phyloP scores from a whole-genome alignment of 1,139 yeast genomes.

The Meyerozyma guilliermondii region DNA sequence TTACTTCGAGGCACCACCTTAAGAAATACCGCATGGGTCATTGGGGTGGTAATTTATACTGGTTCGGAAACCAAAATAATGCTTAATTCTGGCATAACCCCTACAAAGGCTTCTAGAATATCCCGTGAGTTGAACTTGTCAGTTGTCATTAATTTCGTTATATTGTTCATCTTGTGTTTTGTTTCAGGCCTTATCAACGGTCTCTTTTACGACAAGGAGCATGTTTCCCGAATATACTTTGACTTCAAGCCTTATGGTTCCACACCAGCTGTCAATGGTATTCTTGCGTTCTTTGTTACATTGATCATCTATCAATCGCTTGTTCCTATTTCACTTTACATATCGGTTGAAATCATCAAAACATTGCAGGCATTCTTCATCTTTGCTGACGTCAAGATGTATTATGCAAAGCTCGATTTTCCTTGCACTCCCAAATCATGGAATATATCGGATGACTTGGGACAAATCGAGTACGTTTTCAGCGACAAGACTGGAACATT shows the following conservation, averaged over 20 bases:
- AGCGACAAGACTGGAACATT: slow-evolving; percentile 97
- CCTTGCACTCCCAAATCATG: slow-evolving; percentile 96
- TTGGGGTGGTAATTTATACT: slow-evolving; percentile 48
- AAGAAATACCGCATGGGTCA: slow-evolving; percentile 52
- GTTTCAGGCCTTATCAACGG: slow-evolving; percentile 52
- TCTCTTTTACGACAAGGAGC: slow-evolving; percentile 31
- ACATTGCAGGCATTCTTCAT: slow-evolving; percentile 93
- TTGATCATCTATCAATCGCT: slow-evolving; percentile 84
- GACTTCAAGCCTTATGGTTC: slow-evolving; percentile 29
- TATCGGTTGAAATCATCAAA: slow-evolving; percentile 91
- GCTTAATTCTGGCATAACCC: slow-evolving; percentile 55
- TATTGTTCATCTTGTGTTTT: slow-evolving; percentile 47
- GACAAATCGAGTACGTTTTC: slow-evolving; percentile 92
- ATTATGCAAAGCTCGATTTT: slow-evolving; percentile 77
- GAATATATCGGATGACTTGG: slow-evolving; percentile 96
- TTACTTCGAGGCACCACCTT: slow-evolving; percentile 49
- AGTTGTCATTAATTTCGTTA: slow-evolving; percentile 42
- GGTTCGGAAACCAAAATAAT: slow-evolving; percentile 54
- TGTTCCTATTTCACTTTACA: slow-evolving; percentile 92
- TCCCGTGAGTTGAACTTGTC: slow-evolving; percentile 48
- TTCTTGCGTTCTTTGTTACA: slow-evolving; percentile 82
- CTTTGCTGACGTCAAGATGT: slow-evolving; percentile 82
- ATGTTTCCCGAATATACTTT: slow-evolving; percentile 36
- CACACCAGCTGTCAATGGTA: slow-evolving; percentile 72
- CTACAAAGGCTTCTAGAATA: slow-evolving; percentile 51